phyloP scores from a whole-genome alignment of 768 basidiomycete species.

The Lenzites betulinus region DNA sequence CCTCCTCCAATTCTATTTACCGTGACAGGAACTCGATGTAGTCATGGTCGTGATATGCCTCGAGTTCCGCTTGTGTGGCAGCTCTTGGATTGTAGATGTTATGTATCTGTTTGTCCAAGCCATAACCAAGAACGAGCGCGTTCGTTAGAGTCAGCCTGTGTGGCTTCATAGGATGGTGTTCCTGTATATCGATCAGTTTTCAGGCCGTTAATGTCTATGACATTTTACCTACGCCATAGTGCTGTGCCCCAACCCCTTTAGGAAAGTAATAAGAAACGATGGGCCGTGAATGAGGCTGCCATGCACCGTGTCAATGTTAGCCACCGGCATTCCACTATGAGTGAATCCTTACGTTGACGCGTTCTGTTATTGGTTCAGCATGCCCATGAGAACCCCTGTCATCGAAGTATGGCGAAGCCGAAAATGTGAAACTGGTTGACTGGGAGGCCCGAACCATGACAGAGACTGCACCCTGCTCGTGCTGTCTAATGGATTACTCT shows the following conservation, averaged over 20 bases:
- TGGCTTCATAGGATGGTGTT: constrained; percentile 98
- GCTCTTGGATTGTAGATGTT: constrained; percentile 86
- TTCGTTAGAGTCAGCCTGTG: constrained; percentile 96
- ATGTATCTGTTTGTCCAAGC: constrained; percentile 93
- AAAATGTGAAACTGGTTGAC: constrained; percentile 55
- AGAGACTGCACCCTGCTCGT: no score
- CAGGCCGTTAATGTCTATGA: neutral
- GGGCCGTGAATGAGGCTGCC: constrained; percentile 76
- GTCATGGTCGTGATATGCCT: constrained; percentile 90
- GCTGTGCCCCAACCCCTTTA: constrained; percentile 89
- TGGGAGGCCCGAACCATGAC: constrained; percentile 42
- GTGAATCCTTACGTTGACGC: constrained; percentile 60
- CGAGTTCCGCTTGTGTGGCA: constrained; percentile 88
- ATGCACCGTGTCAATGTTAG: neutral
- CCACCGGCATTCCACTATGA: neutral
- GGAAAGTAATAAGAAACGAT: constrained; percentile 97
- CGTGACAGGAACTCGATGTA: constrained; percentile 95
- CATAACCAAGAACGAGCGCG: constrained; percentile 93
- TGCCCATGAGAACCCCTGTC: constrained; percentile 71
- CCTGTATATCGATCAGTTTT: constrained; percentile 50
- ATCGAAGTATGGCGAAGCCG: constrained; percentile 71
- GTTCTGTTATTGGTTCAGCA: constrained; percentile 79
- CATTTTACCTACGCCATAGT: constrained; percentile 79
- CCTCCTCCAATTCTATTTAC: constrained; percentile 40
- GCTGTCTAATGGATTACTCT: neutral